Evolutionary conservation across 129 eudicot species (phyloP).

Genomic region (Heracleum sosnowskyi): DNA sequence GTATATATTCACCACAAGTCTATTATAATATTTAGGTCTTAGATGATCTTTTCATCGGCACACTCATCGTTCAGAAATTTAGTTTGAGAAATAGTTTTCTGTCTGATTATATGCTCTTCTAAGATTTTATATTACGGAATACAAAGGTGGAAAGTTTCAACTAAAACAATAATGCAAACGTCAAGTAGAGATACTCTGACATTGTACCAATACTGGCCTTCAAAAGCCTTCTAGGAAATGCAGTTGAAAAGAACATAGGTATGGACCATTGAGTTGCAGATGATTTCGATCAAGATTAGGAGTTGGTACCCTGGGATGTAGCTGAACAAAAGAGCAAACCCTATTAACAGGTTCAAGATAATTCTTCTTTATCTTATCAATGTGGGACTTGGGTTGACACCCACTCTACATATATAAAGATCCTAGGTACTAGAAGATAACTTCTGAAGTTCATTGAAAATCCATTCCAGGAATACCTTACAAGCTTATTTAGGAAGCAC

Average conservation of each 20-base stretch:
- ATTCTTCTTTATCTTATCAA: too few relatives aligned
- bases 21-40: not conserved
- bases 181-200: not conserved
- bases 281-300: not conserved
- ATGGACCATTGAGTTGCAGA: not conserved
- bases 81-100: not conserved
- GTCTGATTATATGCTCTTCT: not conserved
- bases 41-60: not conserved
- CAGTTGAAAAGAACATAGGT: not conserved
- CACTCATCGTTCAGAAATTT: not conserved
- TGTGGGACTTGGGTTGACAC: too few relatives aligned
- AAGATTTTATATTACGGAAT: not conserved
- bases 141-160: not conserved
- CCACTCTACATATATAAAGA: too few relatives aligned
- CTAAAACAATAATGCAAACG: not conserved
- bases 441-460: not conserved
- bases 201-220: not conserved
- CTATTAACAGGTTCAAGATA: not conserved
- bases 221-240: not conserved
- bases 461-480: too few relatives aligned
- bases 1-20: not conserved
- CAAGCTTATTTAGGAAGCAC: too few relatives aligned
- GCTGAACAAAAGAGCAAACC: not conserved
- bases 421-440: not conserved
- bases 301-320: not conserved